Percentiles rank a stretch among this genome's conserved stretches.
phyloP scores from a whole-genome alignment of 768 basidiomycete genomes.

The Lactarius hatsudake region DNA sequence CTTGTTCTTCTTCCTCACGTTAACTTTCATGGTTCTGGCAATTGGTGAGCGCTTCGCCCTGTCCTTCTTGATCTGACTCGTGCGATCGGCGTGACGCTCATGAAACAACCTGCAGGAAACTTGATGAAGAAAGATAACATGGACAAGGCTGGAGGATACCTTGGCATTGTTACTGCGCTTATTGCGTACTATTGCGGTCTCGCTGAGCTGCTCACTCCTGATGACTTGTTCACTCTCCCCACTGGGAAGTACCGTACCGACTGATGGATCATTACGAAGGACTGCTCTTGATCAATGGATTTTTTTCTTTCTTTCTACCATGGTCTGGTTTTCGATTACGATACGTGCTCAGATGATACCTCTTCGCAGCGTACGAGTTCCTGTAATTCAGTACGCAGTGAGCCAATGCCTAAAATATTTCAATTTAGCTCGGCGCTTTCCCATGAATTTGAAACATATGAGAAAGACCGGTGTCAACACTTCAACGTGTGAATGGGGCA shows the following conservation, averaged over 20 bases:
- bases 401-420: neutral
- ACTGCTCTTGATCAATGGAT: neutral
- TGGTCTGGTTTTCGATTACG: neutral
- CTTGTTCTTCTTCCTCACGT: conserved; percentile 51
- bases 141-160: conserved; percentile 43
- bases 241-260: conserved; percentile 32
- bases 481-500: neutral
- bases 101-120: conserved; percentile 18
- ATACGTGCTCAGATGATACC: neutral
- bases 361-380: neutral
- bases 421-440: neutral
- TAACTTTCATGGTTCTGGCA: conserved; percentile 51
- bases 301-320: neutral
- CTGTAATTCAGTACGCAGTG: neutral
- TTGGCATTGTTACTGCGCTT: conserved; percentile 46
- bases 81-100: conserved; percentile 26
- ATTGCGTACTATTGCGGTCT: conserved; percentile 48
- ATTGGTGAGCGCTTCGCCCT: conserved; percentile 34
- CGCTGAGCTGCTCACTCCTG: conserved; percentile 40
- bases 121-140: conserved; percentile 23
- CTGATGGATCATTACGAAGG: neutral
- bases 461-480: neutral
- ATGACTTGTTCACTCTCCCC: conserved; percentile 41
- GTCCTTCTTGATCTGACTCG: neutral
- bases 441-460: neutral